Base-by-base conservation (phyloP, 148 eudicot genomes). In the Persicaria maculosa region DNA sequence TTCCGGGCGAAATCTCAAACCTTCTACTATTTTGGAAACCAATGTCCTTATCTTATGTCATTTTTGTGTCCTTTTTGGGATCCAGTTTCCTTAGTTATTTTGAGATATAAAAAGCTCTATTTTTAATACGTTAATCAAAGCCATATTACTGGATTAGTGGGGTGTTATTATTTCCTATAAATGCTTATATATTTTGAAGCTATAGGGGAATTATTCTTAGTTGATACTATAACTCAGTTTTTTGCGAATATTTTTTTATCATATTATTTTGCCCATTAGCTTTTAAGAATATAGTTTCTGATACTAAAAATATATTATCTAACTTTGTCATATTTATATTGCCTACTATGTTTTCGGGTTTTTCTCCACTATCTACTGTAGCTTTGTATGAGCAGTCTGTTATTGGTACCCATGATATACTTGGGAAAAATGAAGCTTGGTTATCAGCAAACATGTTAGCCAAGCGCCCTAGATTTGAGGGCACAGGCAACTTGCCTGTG, bases 401-500 rank as follows among this genome's bases (percentile, higher is more conserved):
- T 88, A 77, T 85, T 84, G 93, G 94, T 81, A 85, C 90, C 80
- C 85, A 87, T 85, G 84, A 83, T 81, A 81, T 86, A 68, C 68
- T 86, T 86, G 98, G 97, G 88, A 91, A 89, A 80, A 85, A 80
- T 89, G 92, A 95, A 79, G 92, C 89, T 88, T 95, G 99, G 99
- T 92, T 77, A 84, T 74, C 96, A 79, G 76, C 91, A 57, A 84
- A 89, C 81, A 80, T 89, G 83, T 83, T 91, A 85, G 85, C 89
- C 86, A 95, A 95, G 92, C 97, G 99, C 80, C 88, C 92, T 85
- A 92, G 92, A 85, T 89, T 88, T 83, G 92, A 92, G 86, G 90
- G 80, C 84, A 74, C 93, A 80, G 87, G 88, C 96, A 78, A 78
- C 87, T 89, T 92, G 86, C 88, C 97, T 76, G 75, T 87, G 68